phyloP scores from a whole-genome alignment of 169 alveolate genomes.

The Plasmodium cynomolgi region DNA sequence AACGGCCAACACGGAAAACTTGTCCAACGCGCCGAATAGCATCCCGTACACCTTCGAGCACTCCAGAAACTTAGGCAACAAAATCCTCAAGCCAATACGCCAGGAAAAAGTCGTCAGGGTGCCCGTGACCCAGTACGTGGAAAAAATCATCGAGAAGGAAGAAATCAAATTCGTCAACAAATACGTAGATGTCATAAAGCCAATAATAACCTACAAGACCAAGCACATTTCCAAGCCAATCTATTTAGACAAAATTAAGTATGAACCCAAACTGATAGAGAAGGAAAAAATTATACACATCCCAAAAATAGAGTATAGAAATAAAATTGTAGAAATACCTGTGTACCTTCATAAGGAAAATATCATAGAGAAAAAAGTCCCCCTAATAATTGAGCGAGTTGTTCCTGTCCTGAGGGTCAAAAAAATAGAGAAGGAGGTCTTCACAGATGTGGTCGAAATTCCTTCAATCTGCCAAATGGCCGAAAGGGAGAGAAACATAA shows the following conservation, averaged over 20 bases:
- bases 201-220: conserved; percentile 70
- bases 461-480: conserved; percentile 62
- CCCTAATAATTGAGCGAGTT: conserved; percentile 67
- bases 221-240: conserved; percentile 69
- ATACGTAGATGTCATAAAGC: conserved; percentile 69
- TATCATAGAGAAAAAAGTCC: conserved; percentile 68
- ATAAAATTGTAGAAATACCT: conserved; percentile 73
- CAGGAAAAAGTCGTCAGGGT: conserved; percentile 72
- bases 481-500: not conserved
- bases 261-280: conserved; percentile 59
- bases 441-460: conserved; percentile 36
- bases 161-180: conserved; percentile 68
- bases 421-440: conserved; percentile 42
- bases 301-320: conserved; percentile 73
- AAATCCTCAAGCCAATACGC: conserved; percentile 73
- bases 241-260: conserved; percentile 71
- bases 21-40: not conserved
- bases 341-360: conserved; percentile 69
- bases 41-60: conserved; percentile 65
- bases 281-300: conserved; percentile 72
- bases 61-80: conserved; percentile 47
- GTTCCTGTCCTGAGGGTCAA: conserved; percentile 63
- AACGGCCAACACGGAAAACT: not conserved
- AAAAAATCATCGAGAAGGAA: conserved; percentile 68
- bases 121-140: conserved; percentile 71